These are phyloP conservation scores for Venturia oleaginea DNA, from an alignment of 2,329 filamentous ascomycete genomes.

Conservation along the genomic window DNA sequence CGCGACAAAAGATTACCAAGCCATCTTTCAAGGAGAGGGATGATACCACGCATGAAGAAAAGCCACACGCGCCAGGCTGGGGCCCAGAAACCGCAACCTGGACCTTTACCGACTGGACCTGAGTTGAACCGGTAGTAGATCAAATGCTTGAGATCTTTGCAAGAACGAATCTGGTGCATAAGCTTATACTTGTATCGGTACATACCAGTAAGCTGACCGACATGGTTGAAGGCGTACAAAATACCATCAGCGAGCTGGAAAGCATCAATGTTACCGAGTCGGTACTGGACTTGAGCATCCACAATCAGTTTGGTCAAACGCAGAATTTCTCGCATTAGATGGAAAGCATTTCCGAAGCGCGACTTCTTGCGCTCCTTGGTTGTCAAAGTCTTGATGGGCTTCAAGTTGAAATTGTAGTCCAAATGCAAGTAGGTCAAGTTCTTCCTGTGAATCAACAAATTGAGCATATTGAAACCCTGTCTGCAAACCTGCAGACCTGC, in stretches of 20 bases:
- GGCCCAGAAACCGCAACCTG: slow-evolving; percentile 97
- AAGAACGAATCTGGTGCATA: slow-evolving; percentile 98
- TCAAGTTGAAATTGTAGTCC: slow-evolving; percentile 99
- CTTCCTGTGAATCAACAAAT: slow-evolving; percentile 93
- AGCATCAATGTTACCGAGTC: slow-evolving; percentile 94
- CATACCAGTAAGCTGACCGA: slow-evolving; percentile 97
- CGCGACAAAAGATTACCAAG: slow-evolving; percentile 91
- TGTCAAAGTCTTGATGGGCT: slow-evolving; percentile 95
- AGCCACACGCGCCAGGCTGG: slow-evolving; percentile 98
- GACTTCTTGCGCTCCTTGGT: slow-evolving; percentile 99
- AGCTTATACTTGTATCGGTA: slow-evolving; percentile 99
- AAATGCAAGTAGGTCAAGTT: slow-evolving; percentile 97
- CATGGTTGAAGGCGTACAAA: slow-evolving; percentile 98
- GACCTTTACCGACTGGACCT: slow-evolving; percentile 91
- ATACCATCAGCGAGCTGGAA: slow-evolving; percentile 98
- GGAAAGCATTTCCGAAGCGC: slow-evolving; percentile 96
- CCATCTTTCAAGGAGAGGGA: slow-evolving; percentile 93
- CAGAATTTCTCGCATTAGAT: slow-evolving; percentile 95
- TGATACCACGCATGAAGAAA: slow-evolving; percentile 98
- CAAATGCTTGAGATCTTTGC: slow-evolving; percentile 97
- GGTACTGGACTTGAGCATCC: slow-evolving; percentile 95
- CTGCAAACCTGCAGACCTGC: slow-evolving; percentile 95
- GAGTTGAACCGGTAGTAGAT: slow-evolving; percentile 99
- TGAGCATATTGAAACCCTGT: slow-evolving; percentile 99
- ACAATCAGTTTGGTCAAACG: slow-evolving; percentile 95